These are phyloP conservation scores for Cystofilobasidium capitatum DNA, from an alignment of 768 basidiomycete species.

Conservation along the genomic window DNA sequence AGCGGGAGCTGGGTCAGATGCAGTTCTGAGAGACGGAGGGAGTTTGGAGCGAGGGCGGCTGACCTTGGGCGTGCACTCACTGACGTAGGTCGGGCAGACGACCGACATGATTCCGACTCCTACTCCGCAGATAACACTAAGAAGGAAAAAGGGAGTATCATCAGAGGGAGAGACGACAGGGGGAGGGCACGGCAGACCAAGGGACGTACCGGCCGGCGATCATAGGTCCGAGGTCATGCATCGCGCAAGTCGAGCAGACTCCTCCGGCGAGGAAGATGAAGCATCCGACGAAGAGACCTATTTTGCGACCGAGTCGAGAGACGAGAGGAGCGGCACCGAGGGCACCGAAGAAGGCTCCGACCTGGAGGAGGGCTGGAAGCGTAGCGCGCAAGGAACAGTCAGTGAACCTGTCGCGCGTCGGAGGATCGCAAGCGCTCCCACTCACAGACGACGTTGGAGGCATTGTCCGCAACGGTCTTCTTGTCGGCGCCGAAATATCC, in stretches of 20 bases:
- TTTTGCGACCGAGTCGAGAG: constrained; percentile 50
- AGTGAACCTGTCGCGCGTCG: too few relatives aligned
- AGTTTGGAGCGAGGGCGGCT: neutral
- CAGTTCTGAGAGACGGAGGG: too few relatives aligned
- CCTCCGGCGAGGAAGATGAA: constrained; percentile 26
- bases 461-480: constrained; percentile 50
- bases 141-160: neutral
- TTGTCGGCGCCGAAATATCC: constrained; percentile 41
- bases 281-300: constrained; percentile 13
- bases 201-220: constrained; percentile 72
- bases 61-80: neutral
- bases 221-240: constrained; percentile 57
- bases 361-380: neutral
- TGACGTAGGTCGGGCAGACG: constrained; percentile 6
- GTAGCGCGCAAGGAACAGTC: too few relatives aligned
- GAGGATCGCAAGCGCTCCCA: too few relatives aligned
- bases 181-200: neutral
- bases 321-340: constrained; percentile 62
- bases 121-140: constrained; percentile 52
- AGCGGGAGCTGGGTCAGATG: too few relatives aligned
- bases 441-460: constrained; percentile 66
- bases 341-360: constrained; percentile 65
- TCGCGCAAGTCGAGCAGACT: constrained; percentile 55
- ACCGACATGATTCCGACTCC: constrained; percentile 70
- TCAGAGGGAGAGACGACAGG: neutral